A percentile compares a stretch with the other conserved stretches of the same genome.
These are phyloP conservation scores for Areca catechu DNA, from an alignment of 176 grass and related monocot genomes.

Conservation along the genomic window DNA sequence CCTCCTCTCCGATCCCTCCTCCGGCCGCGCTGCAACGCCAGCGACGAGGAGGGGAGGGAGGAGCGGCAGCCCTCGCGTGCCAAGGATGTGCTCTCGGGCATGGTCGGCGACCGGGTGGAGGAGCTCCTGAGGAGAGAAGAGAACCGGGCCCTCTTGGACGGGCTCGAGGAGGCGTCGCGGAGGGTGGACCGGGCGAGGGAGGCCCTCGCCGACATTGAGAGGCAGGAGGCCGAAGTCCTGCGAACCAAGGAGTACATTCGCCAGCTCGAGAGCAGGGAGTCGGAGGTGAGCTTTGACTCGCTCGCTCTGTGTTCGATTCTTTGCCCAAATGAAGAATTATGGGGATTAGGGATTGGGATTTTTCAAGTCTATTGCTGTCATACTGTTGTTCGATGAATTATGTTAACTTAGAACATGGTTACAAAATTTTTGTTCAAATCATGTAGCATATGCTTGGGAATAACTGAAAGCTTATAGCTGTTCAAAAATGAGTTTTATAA, in stretches of 20 bases:
- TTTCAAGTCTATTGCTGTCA: conserved; percentile 7
- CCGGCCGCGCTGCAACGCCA: conserved; percentile 24
- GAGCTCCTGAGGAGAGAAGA: conserved; percentile 63
- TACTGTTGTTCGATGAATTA: conserved; percentile 1
- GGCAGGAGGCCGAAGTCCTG: conserved; percentile 43
- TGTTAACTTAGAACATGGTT: too few species aligned
- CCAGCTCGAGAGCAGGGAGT: conserved; percentile 45
- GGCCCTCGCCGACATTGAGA: conserved; percentile 57
- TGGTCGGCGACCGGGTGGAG: conserved; percentile 43
- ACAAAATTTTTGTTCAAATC: too few species aligned
- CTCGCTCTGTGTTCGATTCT: conserved; percentile 23
- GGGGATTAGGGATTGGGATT: not conserved
- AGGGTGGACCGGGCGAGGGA: conserved; percentile 71
- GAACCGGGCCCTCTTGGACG: conserved; percentile 52
- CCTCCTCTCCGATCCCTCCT: conserved; percentile 3
- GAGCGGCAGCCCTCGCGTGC: not conserved
- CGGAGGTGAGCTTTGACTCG: conserved; percentile 36
- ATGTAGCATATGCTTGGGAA: too few species aligned
- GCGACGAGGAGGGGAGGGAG: not conserved
- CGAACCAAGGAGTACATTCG: conserved; percentile 49
- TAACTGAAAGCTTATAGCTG: too few species aligned
- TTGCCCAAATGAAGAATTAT: conserved; percentile 2
- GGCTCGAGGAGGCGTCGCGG: conserved; percentile 60
- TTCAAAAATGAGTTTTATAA: too few species aligned
- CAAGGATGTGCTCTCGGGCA: not conserved